Evolutionary conservation across 2,329 filamentous ascomycete species (phyloP), one percentile per base, ranked within the genome.

Genomic region (Bimuria novae-zelandiae): DNA sequence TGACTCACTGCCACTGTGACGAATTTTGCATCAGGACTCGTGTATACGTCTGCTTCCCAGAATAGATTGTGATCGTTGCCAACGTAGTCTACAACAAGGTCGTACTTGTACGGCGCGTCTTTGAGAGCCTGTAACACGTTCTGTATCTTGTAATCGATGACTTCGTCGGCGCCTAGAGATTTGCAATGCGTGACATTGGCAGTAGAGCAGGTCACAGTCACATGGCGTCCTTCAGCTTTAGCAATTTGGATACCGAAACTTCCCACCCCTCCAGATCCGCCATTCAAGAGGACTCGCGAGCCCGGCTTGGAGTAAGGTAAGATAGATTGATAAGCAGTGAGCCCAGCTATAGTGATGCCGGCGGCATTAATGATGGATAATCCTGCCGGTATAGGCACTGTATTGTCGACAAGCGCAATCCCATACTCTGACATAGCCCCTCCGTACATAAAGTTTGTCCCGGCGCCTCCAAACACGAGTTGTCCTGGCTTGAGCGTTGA

Each of bases 231-330:
- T 5, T 82, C 59, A 0, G 72, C 71, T 65, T 85, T 86, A 6
- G 84, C 84, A 50, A 87, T 78, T 64, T 88, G 85, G 51, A 88
- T 82, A 1, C 76, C 80, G 52, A 80, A 84, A 0, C 77, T 76
- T 0, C 85, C 85, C 2, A 76, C 78, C 0, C 84, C 85, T 17
- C 85, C 85, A 8, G 78, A 82, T 0, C 84, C 84, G 16, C 83
- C 84, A 61, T 87, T 87, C 64, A 87, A 78, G 60, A 87, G 81
- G 12, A 87, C 75, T 58, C 76, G 78, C 44, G 79, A 75, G 17
- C 71, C 71, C 4, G 52, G 36, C 57, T 69, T 72, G 39, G 61
- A 60, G 40, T 64, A 56, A 6, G 46, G 69, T 12, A 55, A 57
- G 19, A 75, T 52, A 36, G 55, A 61, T 57, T 71, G 68, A 37